Evolutionary conservation across 352 stramenopile species (phyloP).

Genomic region (Thraustochytrium striatum): DNA sequence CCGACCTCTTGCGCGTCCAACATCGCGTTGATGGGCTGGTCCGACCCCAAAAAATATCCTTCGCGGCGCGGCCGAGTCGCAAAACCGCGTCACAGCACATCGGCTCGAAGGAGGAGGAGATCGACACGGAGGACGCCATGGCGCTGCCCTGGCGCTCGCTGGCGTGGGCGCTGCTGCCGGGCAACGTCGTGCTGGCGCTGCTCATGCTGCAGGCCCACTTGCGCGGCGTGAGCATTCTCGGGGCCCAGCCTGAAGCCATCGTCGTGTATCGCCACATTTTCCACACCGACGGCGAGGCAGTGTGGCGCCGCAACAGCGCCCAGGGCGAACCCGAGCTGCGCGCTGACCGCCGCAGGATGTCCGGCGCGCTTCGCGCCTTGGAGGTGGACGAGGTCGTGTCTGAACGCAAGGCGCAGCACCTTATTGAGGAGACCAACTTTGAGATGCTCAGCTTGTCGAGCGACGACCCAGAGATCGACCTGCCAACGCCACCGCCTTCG

Average conservation of each 20-base stretch:
- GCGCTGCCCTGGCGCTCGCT: no score
- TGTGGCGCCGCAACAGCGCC: constrained; percentile 33
- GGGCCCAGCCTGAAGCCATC: background rate
- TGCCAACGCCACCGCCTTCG: background rate
- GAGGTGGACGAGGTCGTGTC: background rate
- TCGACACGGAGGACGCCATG: no score
- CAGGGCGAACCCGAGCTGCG: background rate
- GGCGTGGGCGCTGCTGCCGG: constrained; percentile 88
- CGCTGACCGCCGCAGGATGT: background rate
- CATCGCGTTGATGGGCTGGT: no score
- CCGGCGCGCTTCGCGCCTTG: no score
- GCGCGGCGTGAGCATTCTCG: no score
- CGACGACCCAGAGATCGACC: background rate
- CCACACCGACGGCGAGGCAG: constrained; percentile 2
- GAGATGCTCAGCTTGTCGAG: background rate
- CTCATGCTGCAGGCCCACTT: background rate
- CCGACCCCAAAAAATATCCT: no score
- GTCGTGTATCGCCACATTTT: constrained; percentile 48
- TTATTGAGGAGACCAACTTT: background rate
- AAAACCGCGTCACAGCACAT: no score
- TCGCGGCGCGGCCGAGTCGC: no score
- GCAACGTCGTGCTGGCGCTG: constrained; percentile 41
- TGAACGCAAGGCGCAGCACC: background rate
- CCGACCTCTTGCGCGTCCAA: no score
- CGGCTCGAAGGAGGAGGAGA: no score